Evolutionary conservation across 2,329 filamentous ascomycete species (phyloP), one percentile per base, ranked within the genome.

Genomic region (Hypoxylon sp.): DNA sequence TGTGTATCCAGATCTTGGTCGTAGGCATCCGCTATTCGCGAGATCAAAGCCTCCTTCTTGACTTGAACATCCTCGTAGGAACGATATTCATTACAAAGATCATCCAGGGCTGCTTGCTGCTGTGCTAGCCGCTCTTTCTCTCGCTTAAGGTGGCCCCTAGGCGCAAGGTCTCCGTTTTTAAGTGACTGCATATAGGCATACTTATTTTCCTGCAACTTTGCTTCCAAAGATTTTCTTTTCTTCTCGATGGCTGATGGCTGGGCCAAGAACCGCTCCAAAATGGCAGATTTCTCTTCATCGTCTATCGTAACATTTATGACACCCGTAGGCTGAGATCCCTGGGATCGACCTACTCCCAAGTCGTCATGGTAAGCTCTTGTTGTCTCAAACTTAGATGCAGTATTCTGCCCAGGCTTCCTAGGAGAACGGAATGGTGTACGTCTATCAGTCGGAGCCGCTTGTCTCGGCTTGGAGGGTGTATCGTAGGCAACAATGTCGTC

Each of bases 1-100:
- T 84, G 81, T 0, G 83, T 87, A 50, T 87, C 82, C 12, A 83
- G 73, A 23, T 81, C 81, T 8, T 85, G 80, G 12, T 80, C 81
- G 65, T 87, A 88, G 0, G 83, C 83, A 61, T 84, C 78, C 2
- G 80, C 79, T 51, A 88, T 81, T 53, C 80, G 78, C 48, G 81
- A 75, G 0, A 84, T 78, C 21, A 88, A 74, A 5, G 77, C 73
- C 62, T 87, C 82, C 46, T 81, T 80, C 65, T 83, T 80, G 14
- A 75, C 75, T 41, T 77, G 77, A 11, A 87, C 74, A 2, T 77
- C 71, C 46, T 78, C 77, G 62, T 84, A 84, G 2, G 77, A 76
- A 21, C 80, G 77, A 60, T 83, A 75, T n/a, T 83, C 79, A 7
- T 71, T 75, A 14, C 76, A 73, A 2, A 87, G 74, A 9, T 76